These are phyloP conservation scores for Blastomyces parvus DNA, from an alignment of 2,329 filamentous ascomycete species.

Conservation along the genomic window DNA sequence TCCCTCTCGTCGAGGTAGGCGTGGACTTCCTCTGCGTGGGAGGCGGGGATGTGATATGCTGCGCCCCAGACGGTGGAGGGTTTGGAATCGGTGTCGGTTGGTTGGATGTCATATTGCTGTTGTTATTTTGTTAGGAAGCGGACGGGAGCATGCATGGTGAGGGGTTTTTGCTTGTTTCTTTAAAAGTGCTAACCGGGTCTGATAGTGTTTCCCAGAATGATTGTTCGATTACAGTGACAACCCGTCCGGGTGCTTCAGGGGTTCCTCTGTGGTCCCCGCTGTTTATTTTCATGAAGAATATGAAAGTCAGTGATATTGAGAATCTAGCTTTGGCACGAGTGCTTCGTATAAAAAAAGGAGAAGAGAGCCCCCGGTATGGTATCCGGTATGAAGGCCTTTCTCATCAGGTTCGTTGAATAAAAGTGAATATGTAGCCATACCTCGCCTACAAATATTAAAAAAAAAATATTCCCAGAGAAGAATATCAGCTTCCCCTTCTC, in stretches of 20 bases:
- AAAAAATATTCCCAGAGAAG: background rate
- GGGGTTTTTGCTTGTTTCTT: background rate
- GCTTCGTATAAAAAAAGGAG: background rate
- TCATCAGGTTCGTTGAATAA: background rate
- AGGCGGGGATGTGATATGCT: conserved; percentile 71
- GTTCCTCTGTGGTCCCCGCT: conserved; percentile 95
- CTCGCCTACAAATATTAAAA: conserved; percentile 8
- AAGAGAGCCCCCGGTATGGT: too few relatives aligned
- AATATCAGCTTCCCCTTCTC: background rate
- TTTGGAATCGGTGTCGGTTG: conserved; percentile 21
- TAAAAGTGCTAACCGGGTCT: conserved; percentile 10
- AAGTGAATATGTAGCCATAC: conserved; percentile 1
- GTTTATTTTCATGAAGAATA: conserved; percentile 32
- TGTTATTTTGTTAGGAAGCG: background rate
- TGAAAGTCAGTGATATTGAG: background rate
- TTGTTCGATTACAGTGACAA: conserved; percentile 83
- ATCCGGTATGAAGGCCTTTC: background rate
- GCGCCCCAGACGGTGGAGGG: conserved; percentile 66
- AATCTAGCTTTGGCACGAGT: background rate
- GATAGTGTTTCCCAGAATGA: conserved; percentile 62
- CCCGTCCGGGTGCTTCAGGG: conserved; percentile 73
- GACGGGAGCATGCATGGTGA: background rate
- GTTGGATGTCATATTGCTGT: conserved; percentile 29
- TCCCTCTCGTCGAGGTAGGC: conserved; percentile 91
- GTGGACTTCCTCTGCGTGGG: conserved; percentile 68